Evolutionary conservation across 169 alveolate genomes (phyloP), one percentile per base, ranked within the genome.

Genomic region (Plasmodium coatneyi): DNA sequence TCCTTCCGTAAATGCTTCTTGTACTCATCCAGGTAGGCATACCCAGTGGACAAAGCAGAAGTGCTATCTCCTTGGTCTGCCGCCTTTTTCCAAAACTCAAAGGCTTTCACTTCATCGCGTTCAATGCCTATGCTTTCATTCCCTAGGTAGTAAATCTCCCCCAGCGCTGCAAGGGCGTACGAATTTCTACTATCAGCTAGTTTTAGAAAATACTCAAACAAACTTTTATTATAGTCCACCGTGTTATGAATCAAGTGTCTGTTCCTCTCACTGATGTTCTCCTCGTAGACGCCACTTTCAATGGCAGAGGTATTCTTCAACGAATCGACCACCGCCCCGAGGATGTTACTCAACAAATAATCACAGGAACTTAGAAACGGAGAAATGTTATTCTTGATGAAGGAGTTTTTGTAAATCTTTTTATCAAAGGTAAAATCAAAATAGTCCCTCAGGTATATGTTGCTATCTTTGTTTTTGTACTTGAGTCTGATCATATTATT

Each of bases 21-120:
- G 92, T 94, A 78, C 89, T 92, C 96, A 83, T 93, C 96, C 7
- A 92, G 46, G 52, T 92, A 89, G 12, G 96, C 82, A 93, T 95
- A 83, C 14, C 98, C 98, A 54, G 97, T 94, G 6, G 98, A 96
- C 66, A 97, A 90, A 9, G 98, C 98, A 28, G 98, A 97, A n/a
- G 96, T 84, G 7, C 95, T 96, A 89, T 97, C 98, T 5, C 98
- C 98, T n/a, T 95, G 89, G 56, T 97, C 97, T n/a, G 98, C 98
- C 5, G 98, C 97, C 83, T 83, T 94, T 22, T 96, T 94, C 98
- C 98, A 97, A 54, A 93, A 95, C 60, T 96, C 96, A 52, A 96
- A 93, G 16, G 98, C 98, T 70, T 96, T 95, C 16, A 92, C 84
- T 52, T 95, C 96, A 92, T 97, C 96, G 22, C 97, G 93, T 74